Evolutionary conservation across 768 basidiomycete genomes (phyloP), one percentile per base, ranked within the genome.

Genomic region (Hydnum rufescens): DNA sequence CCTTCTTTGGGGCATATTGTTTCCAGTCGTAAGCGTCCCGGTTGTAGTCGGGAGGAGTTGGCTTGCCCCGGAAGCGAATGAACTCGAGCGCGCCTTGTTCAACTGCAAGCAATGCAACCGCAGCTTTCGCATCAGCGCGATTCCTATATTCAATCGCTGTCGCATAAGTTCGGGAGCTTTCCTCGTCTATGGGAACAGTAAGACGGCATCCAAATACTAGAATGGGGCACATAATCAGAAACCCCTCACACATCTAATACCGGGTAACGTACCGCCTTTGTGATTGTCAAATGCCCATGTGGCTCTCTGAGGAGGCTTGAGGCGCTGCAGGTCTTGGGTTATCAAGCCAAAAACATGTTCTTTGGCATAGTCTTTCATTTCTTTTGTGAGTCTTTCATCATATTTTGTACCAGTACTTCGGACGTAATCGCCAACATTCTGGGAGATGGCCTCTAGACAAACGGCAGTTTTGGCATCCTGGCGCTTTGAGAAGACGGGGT

Each of bases 381-480:
- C 60, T 6, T 70, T 58, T 0, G 76, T 65, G 46, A 80, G 57
- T 46, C 67, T 73, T 28, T 64, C 63, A 42, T 77, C 74, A 4
- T 71, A 57, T 18, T 64, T 67, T 6, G 64, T 63, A 18, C 63
- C 62, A 31, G 77, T 61, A 3, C 63, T 60, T 18, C 73, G 75
- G 42, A 80, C 71, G 57, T 77, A 76, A 22, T 68, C 63, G 3
- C 75, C 76, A 5, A 77, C 65, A 5, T 76, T 77, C 55, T 75
- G 70, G 2, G 77, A 75, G 61, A 83, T 73, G 0, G 80, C 82
- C 16, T 75, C 66, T 23, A 84, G 62, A 54, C 73, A 75, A 2
- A 75, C 82, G 0, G 81, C 82, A 0, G 71, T 68, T 61, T 78
- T 81, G n/a, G 80, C 81, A 51, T 83, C 80, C 0, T 65, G 63